These are phyloP conservation scores for Neopestalotiopsis sp. DNA, from an alignment of 2,329 filamentous ascomycete genomes.

Conservation along the genomic window DNA sequence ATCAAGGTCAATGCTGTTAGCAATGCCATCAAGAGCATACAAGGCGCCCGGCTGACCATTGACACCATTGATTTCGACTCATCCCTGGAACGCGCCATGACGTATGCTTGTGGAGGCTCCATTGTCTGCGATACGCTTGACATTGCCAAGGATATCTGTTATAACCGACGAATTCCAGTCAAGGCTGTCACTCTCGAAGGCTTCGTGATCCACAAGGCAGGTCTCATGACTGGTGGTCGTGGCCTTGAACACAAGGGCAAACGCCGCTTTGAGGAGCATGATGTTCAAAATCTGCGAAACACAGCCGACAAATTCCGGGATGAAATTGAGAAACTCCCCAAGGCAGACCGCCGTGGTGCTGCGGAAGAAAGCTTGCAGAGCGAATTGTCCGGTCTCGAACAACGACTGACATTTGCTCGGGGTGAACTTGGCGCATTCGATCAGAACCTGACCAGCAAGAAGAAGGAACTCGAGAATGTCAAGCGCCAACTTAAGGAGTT, in stretches of 20 bases:
- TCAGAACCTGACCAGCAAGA: slow-evolving; percentile 84
- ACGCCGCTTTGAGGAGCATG: slow-evolving; percentile 86
- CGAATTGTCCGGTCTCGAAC: slow-evolving; percentile 80
- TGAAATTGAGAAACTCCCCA: slow-evolving; percentile 81
- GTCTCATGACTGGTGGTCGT: slow-evolving; percentile 94
- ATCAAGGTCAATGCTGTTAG: slow-evolving; percentile 94
- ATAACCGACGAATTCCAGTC: slow-evolving; percentile 81
- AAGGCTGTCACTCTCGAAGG: slow-evolving; percentile 95
- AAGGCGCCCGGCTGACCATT: slow-evolving; percentile 86
- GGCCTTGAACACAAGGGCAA: slow-evolving; percentile 77
- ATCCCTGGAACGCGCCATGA: slow-evolving; percentile 87
- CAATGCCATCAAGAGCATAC: slow-evolving; percentile 86
- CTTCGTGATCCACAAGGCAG: slow-evolving; percentile 95
- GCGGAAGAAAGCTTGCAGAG: slow-evolving; percentile 83
- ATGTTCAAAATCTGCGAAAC: slow-evolving; percentile 83
- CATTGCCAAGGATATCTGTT: slow-evolving; percentile 88
- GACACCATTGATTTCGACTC: slow-evolving; percentile 95
- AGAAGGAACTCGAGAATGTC: slow-evolving; percentile 77
- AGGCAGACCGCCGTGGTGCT: slow-evolving; percentile 73
- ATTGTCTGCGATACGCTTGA: slow-evolving; percentile 90
- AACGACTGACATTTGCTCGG: slow-evolving; percentile 72
- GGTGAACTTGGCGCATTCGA: slow-evolving; percentile 80
- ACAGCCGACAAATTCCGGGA: slow-evolving; percentile 76
- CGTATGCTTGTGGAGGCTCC: slow-evolving; percentile 91
- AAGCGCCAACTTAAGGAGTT: slow-evolving; percentile 76